A percentile compares a stretch with the other conserved stretches of the same genome.
Evolutionary conservation across 1,284 basidiomycete species (phyloP).

Genomic region (Cryptococcus floricola): DNA sequence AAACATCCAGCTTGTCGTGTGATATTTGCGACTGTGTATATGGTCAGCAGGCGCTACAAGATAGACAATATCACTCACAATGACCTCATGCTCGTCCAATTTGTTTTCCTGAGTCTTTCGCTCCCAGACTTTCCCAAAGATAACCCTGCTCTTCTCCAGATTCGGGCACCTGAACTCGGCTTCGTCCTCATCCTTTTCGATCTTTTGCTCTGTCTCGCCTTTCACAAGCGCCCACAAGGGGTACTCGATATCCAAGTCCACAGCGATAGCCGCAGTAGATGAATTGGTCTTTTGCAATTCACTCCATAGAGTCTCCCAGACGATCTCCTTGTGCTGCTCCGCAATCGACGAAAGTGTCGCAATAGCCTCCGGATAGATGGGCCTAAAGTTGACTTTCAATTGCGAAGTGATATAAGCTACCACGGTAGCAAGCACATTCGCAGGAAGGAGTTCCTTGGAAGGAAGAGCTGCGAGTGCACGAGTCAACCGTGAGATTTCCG

Average conservation of each 20-base stretch:
- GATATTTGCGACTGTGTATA: constrained; percentile 57
- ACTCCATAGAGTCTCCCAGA: constrained; percentile 68
- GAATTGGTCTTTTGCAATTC: constrained; percentile 54
- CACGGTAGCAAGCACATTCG: constrained; percentile 55
- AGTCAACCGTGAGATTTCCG: constrained; percentile 56
- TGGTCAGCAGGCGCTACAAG: constrained; percentile 7
- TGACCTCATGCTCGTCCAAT: constrained; percentile 33
- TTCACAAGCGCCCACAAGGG: constrained; percentile 31
- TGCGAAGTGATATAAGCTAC: constrained; percentile 53
- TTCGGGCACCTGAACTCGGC: constrained; percentile 45
- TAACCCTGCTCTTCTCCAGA: constrained; percentile 20
- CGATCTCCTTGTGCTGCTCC: constrained; percentile 60
- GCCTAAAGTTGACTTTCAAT: constrained; percentile 84
- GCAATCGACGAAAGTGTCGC: constrained; percentile 59
- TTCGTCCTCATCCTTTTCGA: constrained; percentile 42
- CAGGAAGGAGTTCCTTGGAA: constrained; percentile 1
- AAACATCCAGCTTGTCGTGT: constrained; percentile 66
- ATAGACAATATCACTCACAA: constrained; percentile 18
- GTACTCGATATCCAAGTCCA: constrained; percentile 28
- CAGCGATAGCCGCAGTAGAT: constrained; percentile 18
- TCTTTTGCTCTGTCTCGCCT: constrained; percentile 12
- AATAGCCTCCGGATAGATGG: constrained; percentile 78
- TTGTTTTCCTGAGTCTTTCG: constrained; percentile 19
- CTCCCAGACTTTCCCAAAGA: constrained; percentile 23
- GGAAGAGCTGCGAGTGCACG: constrained; percentile 31